Base-by-base conservation (phyloP, 148 eudicot genomes). In the Cornus controversa region DNA sequence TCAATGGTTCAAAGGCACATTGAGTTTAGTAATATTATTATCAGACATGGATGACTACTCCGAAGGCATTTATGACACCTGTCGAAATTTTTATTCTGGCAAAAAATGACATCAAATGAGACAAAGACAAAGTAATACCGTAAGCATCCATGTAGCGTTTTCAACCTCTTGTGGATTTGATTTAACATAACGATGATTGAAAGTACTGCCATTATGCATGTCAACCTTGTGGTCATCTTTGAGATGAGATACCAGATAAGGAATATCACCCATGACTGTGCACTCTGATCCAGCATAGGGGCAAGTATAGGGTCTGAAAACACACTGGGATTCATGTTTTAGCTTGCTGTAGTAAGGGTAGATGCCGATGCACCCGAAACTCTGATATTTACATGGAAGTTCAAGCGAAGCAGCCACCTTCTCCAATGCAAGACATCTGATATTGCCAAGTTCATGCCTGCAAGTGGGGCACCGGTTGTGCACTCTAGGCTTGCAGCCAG, bases 261-360 rank as follows among this genome's bases (percentile, higher is more conserved):
- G 92, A 62, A 92, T 91, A 79, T 92, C 97, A 24, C 98, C 98
- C 36, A 87, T 67, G 28, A 88, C 92, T 6, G 92, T 79, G 78
- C 98, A 94, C 83, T 94, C 98, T 13, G 97, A 92, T 28, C 98
- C 98, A 31, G 98, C 98, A 73, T 94, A 94, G 8, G 98, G 98
- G 77, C 98, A 94, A 74, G 82, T 94, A 81, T 88, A 94, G 72
- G 98, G 98, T 82, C 98, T 88, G 79, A 84, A 94, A 50, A 77
- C 54, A 71, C 98, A 94, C 75, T 89, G 92, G 27, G 88, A 82
- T 72, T 94, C 97, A 67, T 94, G 98, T 72, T 92, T 94, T 73
- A 92, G 87, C 89, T 94, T 94, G 88, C 82, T 89, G 86, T 91
- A 94, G 82, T 94, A 94, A 20, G 98, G 97, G 72, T 83, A 91